Base-by-base conservation (phyloP, 257 asterid genomes). In the Capsicum rhomboideum region DNA sequence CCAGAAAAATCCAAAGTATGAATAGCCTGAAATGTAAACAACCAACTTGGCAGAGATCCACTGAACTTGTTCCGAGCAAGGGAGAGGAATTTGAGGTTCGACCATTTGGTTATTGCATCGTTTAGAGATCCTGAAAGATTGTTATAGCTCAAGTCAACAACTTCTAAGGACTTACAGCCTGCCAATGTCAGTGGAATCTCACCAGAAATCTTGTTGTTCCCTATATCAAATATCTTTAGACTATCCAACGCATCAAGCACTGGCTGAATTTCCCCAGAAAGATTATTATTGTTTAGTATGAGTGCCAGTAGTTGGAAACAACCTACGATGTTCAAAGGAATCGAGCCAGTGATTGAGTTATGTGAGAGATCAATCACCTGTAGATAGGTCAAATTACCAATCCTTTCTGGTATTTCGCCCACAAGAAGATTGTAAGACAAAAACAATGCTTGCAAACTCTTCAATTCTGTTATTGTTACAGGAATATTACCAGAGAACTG, bases 191-290 rank as follows among this genome's bases (percentile, higher is more conserved):
- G 92, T 10, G 99, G 99, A 61, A 97, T 95, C 90, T 97, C 98
- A 56, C 99, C 98, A 8, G 97, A 92, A 37, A 97, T 93, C 69
- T 68, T 90, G 81, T 94, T 94, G 89, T 90, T 90, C 80, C 98
- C 89, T 14, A 96, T 87, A 64, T 89, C 91, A 89, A 96, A 86
- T 80, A 94, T 88, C 86, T 89, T 93, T 86, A 96, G 83, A 87
- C 98, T 93, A 83, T 96, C 98, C 88, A 96, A 84, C 2, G 99
- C 99, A 28, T 96, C 98, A 9, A 96, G 96, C 93, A 94, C 99
- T 0, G 98, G 99, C n/a, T 91, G 98, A 58, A 96, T 92, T 87
- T 92, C 97, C 17, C 98, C 99, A 4, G 99, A 94, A 63, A 96
- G 92, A 83, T 93, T 92, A 90, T 96, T 96, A 89, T 88, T 86